Evolutionary conservation across 257 asterid species (phyloP).

Genomic region (Sherardia arvensis): DNA sequence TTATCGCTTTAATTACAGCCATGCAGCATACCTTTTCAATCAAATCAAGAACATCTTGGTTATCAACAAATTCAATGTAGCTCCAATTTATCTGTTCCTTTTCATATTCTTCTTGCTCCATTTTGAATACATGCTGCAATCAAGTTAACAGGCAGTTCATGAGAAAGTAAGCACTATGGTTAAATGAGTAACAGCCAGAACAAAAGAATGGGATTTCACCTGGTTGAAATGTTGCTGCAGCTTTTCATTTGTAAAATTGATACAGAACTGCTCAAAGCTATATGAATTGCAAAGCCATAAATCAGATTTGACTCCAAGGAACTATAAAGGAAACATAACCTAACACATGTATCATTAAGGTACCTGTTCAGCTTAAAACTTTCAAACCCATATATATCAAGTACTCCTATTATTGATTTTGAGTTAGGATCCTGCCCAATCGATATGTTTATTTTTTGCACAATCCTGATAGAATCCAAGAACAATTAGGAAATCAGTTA

Average conservation of each 20-base stretch:
- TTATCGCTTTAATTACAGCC: not conserved
- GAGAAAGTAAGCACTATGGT: slow-evolving; percentile 13
- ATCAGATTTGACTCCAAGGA: not conserved
- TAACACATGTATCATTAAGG: not conserved
- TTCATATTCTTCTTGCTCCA: slow-evolving; percentile 99
- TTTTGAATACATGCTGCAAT: slow-evolving; percentile 94
- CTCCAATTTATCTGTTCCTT: slow-evolving; percentile 97
- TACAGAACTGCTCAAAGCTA: slow-evolving; percentile 99
- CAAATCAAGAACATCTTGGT: slow-evolving; percentile 97
- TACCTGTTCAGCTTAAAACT: slow-evolving; percentile 77
- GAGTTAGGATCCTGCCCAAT: slow-evolving; percentile 99
- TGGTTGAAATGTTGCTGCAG: slow-evolving; percentile 99
- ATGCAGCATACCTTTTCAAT: slow-evolving; percentile 72
- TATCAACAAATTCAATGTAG: slow-evolving; percentile 98
- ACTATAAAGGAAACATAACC: not conserved
- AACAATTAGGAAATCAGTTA: slow-evolving; percentile 10
- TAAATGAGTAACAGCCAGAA: slow-evolving; percentile 14
- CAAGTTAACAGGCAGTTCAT: slow-evolving; percentile 16
- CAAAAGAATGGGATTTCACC: slow-evolving; percentile 37
- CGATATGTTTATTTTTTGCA: slow-evolving; percentile 79
- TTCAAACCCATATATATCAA: slow-evolving; percentile 95
- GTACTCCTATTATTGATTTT: slow-evolving; percentile 89
- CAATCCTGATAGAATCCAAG: slow-evolving; percentile 56
- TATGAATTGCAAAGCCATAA: slow-evolving; percentile 5
- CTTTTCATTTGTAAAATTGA: slow-evolving; percentile 96